Percentiles rank a stretch among this genome's conserved stretches.
Conservation (phyloP, 179 eudicot genomes). For the Sideroxylon spinosum region DNA sequence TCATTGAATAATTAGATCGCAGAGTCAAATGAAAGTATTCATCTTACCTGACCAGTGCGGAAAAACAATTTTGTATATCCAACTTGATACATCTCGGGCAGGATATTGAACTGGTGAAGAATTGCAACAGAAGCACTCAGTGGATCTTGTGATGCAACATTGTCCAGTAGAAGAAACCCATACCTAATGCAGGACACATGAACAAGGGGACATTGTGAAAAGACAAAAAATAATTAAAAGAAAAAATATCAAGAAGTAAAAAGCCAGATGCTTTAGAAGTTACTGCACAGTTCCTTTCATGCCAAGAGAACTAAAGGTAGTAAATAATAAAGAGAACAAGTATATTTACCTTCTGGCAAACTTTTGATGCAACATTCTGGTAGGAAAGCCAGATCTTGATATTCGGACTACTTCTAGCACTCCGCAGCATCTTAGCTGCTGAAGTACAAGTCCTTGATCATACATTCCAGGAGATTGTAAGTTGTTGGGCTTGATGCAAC, state of each 20-base stretch:
- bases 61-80: constrained; percentile 95
- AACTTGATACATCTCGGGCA: constrained; percentile 98
- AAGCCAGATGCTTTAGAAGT: not conserved
- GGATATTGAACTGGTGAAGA: constrained; percentile 90
- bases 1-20: not conserved
- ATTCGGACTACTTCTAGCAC: constrained; percentile 97
- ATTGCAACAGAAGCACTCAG: constrained; percentile 90
- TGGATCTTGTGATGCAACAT: constrained; percentile 78
- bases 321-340: not conserved
- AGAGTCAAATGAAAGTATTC: not conserved
- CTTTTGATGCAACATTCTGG: constrained; percentile 91
- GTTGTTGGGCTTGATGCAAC: constrained; percentile 97
- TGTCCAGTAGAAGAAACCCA: constrained; percentile 84
- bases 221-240: not conserved
- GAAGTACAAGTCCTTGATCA: constrained; percentile 78
- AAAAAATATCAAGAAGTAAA: not conserved
- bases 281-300: not conserved
- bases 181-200: constrained; percentile 48
- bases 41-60: constrained; percentile 92
- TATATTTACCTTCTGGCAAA: constrained; percentile 76
- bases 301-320: not conserved
- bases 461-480: constrained; percentile 76
- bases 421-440: constrained; percentile 95
- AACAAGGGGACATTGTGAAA: constrained; percentile 11
- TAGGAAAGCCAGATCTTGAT: constrained; percentile 94